Evolutionary conservation across 164 flowering plant genomes (phyloP).

Genomic region (Chimonanthus praecox): DNA sequence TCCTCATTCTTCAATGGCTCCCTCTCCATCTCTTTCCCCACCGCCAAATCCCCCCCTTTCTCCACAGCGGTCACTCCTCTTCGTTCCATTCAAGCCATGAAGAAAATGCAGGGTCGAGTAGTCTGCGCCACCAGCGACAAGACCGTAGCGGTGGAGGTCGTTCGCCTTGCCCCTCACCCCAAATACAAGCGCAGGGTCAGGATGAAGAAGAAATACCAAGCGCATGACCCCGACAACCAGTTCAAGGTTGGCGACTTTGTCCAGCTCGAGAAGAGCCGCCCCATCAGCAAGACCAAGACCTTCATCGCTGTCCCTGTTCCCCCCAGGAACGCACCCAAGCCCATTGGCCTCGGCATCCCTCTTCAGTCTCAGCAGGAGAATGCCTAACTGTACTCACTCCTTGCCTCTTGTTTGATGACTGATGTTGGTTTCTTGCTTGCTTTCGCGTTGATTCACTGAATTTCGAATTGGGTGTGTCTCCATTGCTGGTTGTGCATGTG

Average conservation of each 20-base stretch:
- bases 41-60: constrained; percentile 11
- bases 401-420: background rate
- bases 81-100: constrained; percentile 58
- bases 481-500: background rate
- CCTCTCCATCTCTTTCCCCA: constrained; percentile 30
- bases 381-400: background rate
- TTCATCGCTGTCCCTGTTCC: constrained; percentile 52
- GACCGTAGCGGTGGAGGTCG: constrained; percentile 49
- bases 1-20: constrained; percentile 65
- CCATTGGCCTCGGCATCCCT: constrained; percentile 39
- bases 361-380: constrained; percentile 43
- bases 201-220: constrained; percentile 91
- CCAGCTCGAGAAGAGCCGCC: constrained; percentile 61
- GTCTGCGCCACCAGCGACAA: constrained; percentile 78
- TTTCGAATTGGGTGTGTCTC: background rate
- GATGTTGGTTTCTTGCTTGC: background rate
- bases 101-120: constrained; percentile 62
- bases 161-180: constrained; percentile 69
- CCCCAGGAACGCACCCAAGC: constrained; percentile 18
- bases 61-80: constrained; percentile 21
- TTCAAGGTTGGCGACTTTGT: constrained; percentile 81
- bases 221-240: constrained; percentile 78
- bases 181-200: constrained; percentile 79
- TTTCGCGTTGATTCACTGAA: too few species aligned
- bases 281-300: constrained; percentile 81